Evolutionary conservation across 1,139 yeast species (phyloP), one percentile per base, ranked within the genome.

Genomic region (Scheffersomyces titani): DNA sequence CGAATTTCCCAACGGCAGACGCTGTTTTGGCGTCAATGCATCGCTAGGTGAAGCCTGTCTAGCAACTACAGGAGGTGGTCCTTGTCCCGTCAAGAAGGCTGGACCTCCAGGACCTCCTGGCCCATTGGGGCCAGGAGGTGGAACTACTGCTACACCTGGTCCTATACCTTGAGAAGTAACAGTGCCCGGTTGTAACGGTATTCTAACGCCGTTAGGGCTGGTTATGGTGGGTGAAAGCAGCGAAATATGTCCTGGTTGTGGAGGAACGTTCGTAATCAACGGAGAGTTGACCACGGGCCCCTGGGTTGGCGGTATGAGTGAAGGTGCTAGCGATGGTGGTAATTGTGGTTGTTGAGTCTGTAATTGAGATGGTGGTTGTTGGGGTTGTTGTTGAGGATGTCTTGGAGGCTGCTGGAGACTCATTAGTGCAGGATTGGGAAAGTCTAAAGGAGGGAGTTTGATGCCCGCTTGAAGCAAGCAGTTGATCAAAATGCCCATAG

Each of bases 391-490:
- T 44, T 50, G 45, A 49, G 58, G 44, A 30, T 30, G 40, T 36
- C 53, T 54, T 21, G 53, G 55, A 4, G 75, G 65, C 50, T 62
- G 66, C 57, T 64, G 70, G 57, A 68, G 61, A 36, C 64, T 66
- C 52, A 68, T 60, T 47, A 72, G 62, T 22, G 62, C 57, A 1
- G 82, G 81, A 57, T 71, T 71, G 3, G 89, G 89, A 54, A 85
- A 71, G 59, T 86, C 88, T 52, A 86, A 71, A 3, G 82, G 84
- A 4, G 93, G 92, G n/a, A 89, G 60, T 58, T 88, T 84, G 51
- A 88, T 82, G 1, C 94, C 94, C 16, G 86, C 77, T 59, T 78
- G 86, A 5, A 75, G 65, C 44, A 89, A 70, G 49, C 84, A 74
- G 56, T 78, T 77, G 20, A 84, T 73, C 50, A 89, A 70, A 0